Conservation (phyloP, 2,329 filamentous ascomycete genomes). For the Aspergillus tamarii region DNA sequence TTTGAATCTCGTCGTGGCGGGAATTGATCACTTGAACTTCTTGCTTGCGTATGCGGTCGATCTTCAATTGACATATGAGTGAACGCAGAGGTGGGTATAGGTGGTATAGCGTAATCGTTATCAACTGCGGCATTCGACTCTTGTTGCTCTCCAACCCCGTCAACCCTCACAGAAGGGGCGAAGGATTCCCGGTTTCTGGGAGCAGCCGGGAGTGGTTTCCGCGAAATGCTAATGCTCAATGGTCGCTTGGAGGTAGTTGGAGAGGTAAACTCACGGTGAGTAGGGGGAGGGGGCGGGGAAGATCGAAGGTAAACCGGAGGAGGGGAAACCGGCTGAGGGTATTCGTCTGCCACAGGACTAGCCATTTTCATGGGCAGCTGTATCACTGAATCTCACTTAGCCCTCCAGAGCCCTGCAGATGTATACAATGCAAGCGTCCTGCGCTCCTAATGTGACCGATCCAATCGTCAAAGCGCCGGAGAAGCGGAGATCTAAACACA, state of each 20-base stretch:
- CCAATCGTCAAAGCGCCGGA: background rate
- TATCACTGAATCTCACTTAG: background rate
- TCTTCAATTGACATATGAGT: conserved; percentile 32
- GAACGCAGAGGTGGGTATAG: conserved; percentile 30
- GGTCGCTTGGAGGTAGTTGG: conserved; percentile 27
- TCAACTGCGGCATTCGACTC: conserved; percentile 34
- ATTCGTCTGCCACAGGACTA: conserved; percentile 26
- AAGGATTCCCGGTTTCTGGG: conserved; percentile 34
- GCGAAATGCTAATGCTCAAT: conserved; percentile 24
- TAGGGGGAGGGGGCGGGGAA: conserved; percentile 35
- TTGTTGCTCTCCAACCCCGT: conserved; percentile 29
- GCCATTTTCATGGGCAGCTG: conserved; percentile 28
- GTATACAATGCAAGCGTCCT: background rate
- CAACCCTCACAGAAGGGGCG: conserved; percentile 39
- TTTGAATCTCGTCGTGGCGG: conserved; percentile 32
- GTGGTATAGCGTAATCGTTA: conserved; percentile 25
- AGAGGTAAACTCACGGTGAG: conserved; percentile 26
- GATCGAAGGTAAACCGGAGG: conserved; percentile 48
- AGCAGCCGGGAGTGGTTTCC: conserved; percentile 31
- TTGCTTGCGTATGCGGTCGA: conserved; percentile 18
- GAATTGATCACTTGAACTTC: conserved; percentile 23
- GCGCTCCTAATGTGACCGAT: background rate
- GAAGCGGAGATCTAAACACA: background rate
- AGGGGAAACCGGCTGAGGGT: conserved; percentile 41
- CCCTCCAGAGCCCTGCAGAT: background rate